These are phyloP conservation scores for Pichia sp. DNA, from an alignment of 1,139 yeast genomes.

Conservation along the genomic window DNA sequence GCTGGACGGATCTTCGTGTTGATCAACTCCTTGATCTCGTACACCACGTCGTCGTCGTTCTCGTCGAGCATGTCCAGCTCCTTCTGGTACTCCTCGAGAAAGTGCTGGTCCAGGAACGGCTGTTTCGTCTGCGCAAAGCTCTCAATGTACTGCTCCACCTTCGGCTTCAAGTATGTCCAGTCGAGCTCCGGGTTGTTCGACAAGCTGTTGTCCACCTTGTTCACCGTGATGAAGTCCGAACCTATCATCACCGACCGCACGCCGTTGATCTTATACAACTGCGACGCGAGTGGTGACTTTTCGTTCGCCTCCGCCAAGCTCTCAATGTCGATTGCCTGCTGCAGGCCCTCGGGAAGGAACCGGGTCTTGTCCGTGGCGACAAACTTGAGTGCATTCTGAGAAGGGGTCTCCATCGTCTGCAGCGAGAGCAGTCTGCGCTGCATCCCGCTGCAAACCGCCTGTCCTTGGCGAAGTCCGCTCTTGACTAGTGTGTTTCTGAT, in stretches of 20 bases:
- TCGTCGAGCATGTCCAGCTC: constrained; percentile 32
- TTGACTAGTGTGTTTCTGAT: not conserved
- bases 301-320: constrained; percentile 68
- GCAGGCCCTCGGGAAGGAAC: constrained; percentile 62
- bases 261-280: constrained; percentile 78
- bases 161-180: constrained; percentile 29
- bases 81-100: constrained; percentile 22
- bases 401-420: constrained; percentile 76
- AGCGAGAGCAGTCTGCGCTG: constrained; percentile 20
- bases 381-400: constrained; percentile 87
- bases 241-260: constrained; percentile 89
- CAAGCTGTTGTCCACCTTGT: constrained; percentile 30
- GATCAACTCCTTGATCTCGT: constrained; percentile 57
- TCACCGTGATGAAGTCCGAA: constrained; percentile 41
- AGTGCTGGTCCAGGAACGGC: constrained; percentile 25
- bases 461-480: not conserved
- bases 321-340: constrained; percentile 45
- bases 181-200: constrained; percentile 31
- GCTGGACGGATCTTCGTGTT: constrained; percentile 63
- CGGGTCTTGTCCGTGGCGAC: constrained; percentile 40
- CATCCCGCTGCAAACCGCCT: not conserved
- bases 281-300: constrained; percentile 77
- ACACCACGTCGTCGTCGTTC: constrained; percentile 49
- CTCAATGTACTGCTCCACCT: constrained; percentile 24
- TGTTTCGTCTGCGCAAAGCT: constrained; percentile 25